Evolutionary conservation across 768 basidiomycete genomes (phyloP), one percentile per base, ranked within the genome.

Genomic region (Tricholoma terreum): DNA sequence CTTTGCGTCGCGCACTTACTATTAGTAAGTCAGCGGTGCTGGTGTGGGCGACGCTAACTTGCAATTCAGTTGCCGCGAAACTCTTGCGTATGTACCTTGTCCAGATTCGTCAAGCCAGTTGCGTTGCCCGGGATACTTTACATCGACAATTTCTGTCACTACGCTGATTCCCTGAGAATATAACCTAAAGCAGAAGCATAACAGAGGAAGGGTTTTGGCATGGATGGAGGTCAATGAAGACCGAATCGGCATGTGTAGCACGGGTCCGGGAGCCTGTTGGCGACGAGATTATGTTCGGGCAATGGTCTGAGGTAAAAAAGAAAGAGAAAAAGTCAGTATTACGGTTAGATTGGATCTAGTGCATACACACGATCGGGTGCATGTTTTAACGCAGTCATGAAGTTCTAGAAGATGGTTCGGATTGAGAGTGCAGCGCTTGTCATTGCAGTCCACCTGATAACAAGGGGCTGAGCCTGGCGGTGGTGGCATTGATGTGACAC

Each of bases 361-460:
- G 61, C 69, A 58, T 57, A n/a, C n/a, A n/a, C n/a, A 80, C 81
- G 24, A 63, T 58, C 76, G 78, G 9, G 19, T 45, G 55, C 81
- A 83, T 0, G 65, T 69, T 7, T 51, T 56, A 19, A 19, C 40
- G 58, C 81, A 83, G 53, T 75, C 58, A 54, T 83, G 81, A 1
- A 22, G 2, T 11, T 30, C 42, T 0, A 40, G 56, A 8, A 54
- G 65, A 57, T 82, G 81, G 33, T 34, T 61, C 8, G 49, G 19
- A 57, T 83, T 84, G 54, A 74, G 64, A 7, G 64, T 69, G 55
- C 84, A 84, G 6, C 61, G 58, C 24, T 58, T 52, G 2, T 54
- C 55, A 49, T 77, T 73, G 60, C 83, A 85, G 59, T 84, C 84
- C 14, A 84, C 69, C 83, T 84, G 53, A 48, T 48, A 12, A 15